Evolutionary conservation across 2,329 filamentous ascomycete species (phyloP).

Genomic region (Verticillium nubilum): DNA sequence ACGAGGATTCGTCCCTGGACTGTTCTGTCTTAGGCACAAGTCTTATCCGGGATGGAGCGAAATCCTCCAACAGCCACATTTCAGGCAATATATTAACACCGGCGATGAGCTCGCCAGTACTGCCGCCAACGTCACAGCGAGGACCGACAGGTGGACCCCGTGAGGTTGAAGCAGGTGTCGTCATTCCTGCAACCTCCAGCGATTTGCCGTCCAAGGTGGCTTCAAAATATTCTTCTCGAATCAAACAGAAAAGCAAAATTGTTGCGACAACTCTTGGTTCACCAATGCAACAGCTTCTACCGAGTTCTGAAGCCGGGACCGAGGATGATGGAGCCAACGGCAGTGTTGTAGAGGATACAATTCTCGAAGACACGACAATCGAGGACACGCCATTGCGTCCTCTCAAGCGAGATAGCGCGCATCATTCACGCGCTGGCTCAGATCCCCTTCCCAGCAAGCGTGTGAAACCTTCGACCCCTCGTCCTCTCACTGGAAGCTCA

Average conservation of each 20-base stretch:
- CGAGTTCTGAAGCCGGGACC: not conserved
- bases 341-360: not conserved
- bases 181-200: conserved; percentile 30
- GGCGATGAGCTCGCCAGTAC: not conserved
- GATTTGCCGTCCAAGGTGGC: conserved; percentile 12
- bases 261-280: not conserved
- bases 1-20: not conserved
- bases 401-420: conserved; percentile 10
- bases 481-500: conserved; percentile 18
- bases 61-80: not conserved
- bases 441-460: conserved; percentile 24
- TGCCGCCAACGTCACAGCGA: not conserved
- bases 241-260: not conserved
- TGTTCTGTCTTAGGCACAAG: not conserved
- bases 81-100: not conserved
- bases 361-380: not conserved
- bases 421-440: conserved; percentile 19
- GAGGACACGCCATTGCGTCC: not conserved
- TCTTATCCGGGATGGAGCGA: not conserved
- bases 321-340: not conserved
- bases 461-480: not conserved
- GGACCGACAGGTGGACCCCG: not conserved
- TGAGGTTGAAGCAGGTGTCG: not conserved
- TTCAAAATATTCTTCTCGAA: not conserved
- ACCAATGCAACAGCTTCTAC: not conserved